phyloP scores from a whole-genome alignment of 164 flowering plant genomes.

The Sedum album region DNA sequence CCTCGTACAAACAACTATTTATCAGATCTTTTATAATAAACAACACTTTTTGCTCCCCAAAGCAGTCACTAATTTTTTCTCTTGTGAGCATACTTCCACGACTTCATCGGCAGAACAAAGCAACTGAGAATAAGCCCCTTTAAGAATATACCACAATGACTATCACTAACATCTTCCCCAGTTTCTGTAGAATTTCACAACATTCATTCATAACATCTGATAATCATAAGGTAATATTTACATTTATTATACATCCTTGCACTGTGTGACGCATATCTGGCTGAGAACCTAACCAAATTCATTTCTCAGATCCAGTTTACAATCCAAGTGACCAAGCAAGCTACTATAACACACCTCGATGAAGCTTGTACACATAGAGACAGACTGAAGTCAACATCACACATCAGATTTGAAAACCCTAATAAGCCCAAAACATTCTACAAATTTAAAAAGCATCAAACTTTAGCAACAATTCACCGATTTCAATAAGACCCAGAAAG shows the following conservation, averaged over 20 bases:
- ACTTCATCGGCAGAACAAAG: slow-evolving; percentile 29
- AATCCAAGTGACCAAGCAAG: too few species aligned
- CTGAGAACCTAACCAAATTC: neutral
- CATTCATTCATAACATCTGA: neutral
- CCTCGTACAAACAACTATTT: slow-evolving; percentile 74
- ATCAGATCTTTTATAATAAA: slow-evolving; percentile 51
- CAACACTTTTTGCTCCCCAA: slow-evolving; percentile 91
- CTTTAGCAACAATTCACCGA: neutral
- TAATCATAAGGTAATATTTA: too few species aligned
- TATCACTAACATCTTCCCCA: neutral
- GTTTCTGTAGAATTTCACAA: too few species aligned
- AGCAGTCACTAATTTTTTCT: slow-evolving; percentile 88
- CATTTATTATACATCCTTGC: neutral
- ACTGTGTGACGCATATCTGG: neutral
- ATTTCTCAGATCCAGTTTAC: neutral
- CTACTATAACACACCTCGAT: neutral
- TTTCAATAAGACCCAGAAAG: neutral
- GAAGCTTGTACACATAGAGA: too few species aligned
- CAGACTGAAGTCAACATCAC: neutral
- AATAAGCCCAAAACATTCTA: neutral
- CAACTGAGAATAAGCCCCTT: slow-evolving; percentile 24
- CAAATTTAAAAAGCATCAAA: neutral
- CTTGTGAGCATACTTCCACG: slow-evolving; percentile 52
- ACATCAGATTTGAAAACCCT: neutral
- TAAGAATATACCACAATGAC: neutral